These are phyloP conservation scores for Pharus latifolius DNA, from an alignment of 176 grass and related monocot species.

Conservation along the genomic window DNA sequence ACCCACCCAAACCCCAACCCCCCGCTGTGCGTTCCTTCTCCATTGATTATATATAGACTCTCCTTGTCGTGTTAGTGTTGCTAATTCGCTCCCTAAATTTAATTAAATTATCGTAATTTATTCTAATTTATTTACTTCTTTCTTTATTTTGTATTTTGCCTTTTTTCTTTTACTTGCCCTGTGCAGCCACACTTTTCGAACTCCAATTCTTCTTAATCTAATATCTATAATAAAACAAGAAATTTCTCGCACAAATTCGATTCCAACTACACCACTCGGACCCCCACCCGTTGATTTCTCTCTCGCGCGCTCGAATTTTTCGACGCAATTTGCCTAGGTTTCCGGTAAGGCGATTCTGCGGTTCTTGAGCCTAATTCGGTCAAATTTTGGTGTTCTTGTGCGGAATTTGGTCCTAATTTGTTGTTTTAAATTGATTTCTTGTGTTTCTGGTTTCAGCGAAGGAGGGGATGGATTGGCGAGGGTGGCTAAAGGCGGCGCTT, in stretches of 20 bases:
- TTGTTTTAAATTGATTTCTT: neutral
- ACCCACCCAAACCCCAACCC: too few species aligned
- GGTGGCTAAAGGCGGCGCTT: slow-evolving; percentile 20
- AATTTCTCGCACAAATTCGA: neutral
- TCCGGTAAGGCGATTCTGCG: neutral
- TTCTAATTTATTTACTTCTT: too few species aligned
- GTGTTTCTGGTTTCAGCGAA: neutral
- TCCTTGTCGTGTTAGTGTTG: too few species aligned
- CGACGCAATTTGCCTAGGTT: neutral
- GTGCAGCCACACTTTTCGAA: slow-evolving; percentile 7
- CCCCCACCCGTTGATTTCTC: neutral
- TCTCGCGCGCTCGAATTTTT: neutral
- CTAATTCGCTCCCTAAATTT: too few species aligned
- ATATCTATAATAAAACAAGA: neutral
- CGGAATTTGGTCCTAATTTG: neutral
- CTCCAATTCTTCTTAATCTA: slow-evolving; percentile 23
- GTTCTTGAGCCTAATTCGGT: neutral
- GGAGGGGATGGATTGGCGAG: slow-evolving; percentile 37
- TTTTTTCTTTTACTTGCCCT: too few species aligned
- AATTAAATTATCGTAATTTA: too few species aligned
- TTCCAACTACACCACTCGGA: neutral
- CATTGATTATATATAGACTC: too few species aligned
- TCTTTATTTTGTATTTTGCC: too few species aligned
- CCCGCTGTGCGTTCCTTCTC: too few species aligned
- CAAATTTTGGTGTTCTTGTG: neutral